Base-by-base conservation (phyloP, 2,329 filamentous ascomycete species). In the Pleoardoris graminearum region DNA sequence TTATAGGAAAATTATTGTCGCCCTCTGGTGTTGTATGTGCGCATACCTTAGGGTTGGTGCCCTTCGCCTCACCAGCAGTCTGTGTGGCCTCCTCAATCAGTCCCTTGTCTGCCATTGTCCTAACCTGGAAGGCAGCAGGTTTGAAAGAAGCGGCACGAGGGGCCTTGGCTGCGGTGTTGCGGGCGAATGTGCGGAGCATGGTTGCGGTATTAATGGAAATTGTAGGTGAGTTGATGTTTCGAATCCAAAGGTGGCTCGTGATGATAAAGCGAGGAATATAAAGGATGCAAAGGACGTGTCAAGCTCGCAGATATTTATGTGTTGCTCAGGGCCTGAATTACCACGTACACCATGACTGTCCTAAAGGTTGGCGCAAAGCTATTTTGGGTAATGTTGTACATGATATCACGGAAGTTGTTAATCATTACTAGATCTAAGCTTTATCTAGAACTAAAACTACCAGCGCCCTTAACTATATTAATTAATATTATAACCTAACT, bases 281-380 rank as follows among this genome's bases (percentile, higher is more conserved):
- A 3, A 22, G 11, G 17, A n/a, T 38, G 23, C n/a, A 14, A n/a
- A 23, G 33, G 29, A 47, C 33, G 21, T 23, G 32, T 47, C n/a
- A 29, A 38, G 23, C 44, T 38, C 23, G 7, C 8, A 27, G n/a
- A 19, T 14, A 22, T 47, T 37, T 47, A 38, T 47, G 22, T 47
- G 21, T 27, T 7, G 2, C 19, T 1, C 22, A 14, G 6, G 21
- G 43, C 36, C 19, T 6, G 30, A 16, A 36, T 38, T 47, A 37
- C 32, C 19, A 30, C 7, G 44, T 47, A 47, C 44, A 47, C 38
- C 44, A 47, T 47, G 32, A 47, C 32, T 47, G n/a, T 33, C 14
- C 3, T 3, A 29, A 14, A 42, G n/a, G 21, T 11, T n/a, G 21
- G 43, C 43, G 43, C 43, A 36, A 46, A 32, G 43, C 30, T 35